Evolutionary conservation across 768 basidiomycete genomes (phyloP).

Genomic region (Cyclocybe cylindracea): DNA sequence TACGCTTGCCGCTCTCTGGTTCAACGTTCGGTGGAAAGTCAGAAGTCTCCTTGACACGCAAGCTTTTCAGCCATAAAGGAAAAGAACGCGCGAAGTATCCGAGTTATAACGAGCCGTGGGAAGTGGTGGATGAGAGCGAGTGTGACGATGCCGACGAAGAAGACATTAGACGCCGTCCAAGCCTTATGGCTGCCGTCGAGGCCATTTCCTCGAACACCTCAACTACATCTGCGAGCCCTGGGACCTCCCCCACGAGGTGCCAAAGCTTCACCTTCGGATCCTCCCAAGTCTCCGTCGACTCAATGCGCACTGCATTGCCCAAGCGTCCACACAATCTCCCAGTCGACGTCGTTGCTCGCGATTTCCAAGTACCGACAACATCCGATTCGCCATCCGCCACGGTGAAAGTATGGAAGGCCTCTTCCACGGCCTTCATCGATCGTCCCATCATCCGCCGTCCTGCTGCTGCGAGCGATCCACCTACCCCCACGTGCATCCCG

Average conservation of each 20-base stretch:
- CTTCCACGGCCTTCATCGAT: constrained; percentile 24
- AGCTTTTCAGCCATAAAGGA: constrained; percentile 39
- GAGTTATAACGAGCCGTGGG: constrained; percentile 46
- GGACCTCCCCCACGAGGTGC: constrained; percentile 27
- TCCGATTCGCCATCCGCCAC: constrained; percentile 14
- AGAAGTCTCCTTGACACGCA: constrained; percentile 32
- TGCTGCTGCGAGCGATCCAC: constrained; percentile 1
- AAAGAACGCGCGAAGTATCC: constrained; percentile 33
- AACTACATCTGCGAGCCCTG: constrained; percentile 9
- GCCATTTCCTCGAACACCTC: constrained; percentile 12
- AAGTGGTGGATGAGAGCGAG: constrained; percentile 34
- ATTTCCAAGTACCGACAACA: background rate
- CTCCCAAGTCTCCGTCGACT: constrained; percentile 2
- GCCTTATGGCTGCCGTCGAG: constrained; percentile 26
- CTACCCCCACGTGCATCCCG: constrained; percentile 2
- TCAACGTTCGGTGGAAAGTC: constrained; percentile 24
- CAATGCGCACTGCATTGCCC: no score
- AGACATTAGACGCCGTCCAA: constrained; percentile 19
- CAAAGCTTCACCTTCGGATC: constrained; percentile 25
- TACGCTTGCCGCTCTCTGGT: constrained; percentile 28
- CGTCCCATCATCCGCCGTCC: constrained; percentile 20
- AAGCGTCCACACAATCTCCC: no score
- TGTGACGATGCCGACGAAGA: constrained; percentile 12
- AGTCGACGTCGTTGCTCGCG: no score
- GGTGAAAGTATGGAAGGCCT: constrained; percentile 26